Percentiles rank a stretch among this genome's conserved stretches.
Evolutionary conservation across 2,329 filamentous ascomycete species (phyloP).

Genomic region (Trichophyton schoenleinii): DNA sequence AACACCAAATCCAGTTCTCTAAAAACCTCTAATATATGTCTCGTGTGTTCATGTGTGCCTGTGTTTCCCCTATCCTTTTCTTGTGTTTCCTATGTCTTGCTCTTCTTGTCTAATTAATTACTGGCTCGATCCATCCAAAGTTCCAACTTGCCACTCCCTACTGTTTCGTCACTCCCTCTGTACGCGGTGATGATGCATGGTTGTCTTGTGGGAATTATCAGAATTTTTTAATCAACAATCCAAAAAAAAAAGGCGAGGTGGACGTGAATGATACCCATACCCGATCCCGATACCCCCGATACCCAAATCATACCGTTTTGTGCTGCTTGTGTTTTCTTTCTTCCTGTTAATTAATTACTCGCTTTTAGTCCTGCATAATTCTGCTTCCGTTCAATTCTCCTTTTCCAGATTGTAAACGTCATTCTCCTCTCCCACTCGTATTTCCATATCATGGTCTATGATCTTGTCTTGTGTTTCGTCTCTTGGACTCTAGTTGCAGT

Average conservation of each 20-base stretch:
- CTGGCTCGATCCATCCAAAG: not conserved
- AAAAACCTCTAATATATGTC: slow-evolving; percentile 3
- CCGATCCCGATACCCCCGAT: slow-evolving; percentile 11
- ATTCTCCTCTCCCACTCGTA: not conserved
- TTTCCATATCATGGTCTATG: not conserved
- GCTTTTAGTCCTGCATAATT: slow-evolving; percentile 1
- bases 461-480: not conserved
- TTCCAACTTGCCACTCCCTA: not conserved
- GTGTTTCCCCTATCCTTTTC: not conserved
- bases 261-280: slow-evolving; percentile 16
- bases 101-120: slow-evolving; percentile 6
- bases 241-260: slow-evolving; percentile 12
- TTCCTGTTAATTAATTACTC: slow-evolving; percentile 3
- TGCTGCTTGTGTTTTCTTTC: not conserved
- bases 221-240: not conserved
- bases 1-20: not conserved
- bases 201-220: slow-evolving; percentile 12
- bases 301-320: slow-evolving; percentile 13
- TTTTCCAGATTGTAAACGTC: not conserved
- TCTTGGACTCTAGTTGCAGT: not conserved
- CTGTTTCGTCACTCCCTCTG: not conserved
- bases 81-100: slow-evolving; percentile 5
- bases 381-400: not conserved
- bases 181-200: not conserved
- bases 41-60: not conserved